Base-by-base conservation (phyloP, 106 monocot genomes). In the Acorus gramineus region DNA sequence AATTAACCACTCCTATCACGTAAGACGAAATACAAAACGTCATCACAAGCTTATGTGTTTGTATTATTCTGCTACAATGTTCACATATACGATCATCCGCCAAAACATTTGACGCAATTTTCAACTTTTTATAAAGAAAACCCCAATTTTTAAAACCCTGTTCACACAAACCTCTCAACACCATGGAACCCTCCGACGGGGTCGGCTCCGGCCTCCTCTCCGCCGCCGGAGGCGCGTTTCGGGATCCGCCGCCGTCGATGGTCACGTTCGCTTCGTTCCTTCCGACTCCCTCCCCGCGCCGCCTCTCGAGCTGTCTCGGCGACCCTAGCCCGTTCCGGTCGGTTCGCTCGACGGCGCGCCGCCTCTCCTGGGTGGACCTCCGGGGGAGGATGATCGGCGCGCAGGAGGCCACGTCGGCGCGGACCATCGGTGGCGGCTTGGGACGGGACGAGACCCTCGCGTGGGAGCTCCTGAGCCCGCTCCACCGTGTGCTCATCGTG, bases 381-480 rank as follows among this genome's bases (percentile, higher is more conserved):
- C 80, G 90, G 61, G 90, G 90, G 7, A 75, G 78, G 46, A 78
- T 91, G 44, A 63, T 88, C 56, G 91, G 81, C 6, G 85, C 70
- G 5, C 72, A 78, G 57, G 91, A 80, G 71, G 85, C 82, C 14
- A 79, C 91, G 2, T 87, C 85, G 0, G 76, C 87, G 2, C 42
- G 52, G 10, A 6, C 72, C 11, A 57, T 87, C 0, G 74, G 77
- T 0, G 72, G 73, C 44, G 79, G 75, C 3, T 60, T 96, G 57
- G 51, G 65, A 47, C 9, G 8, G 2, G 73, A 77, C 52, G 96
- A 85, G 59, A 63, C 75, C 43, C 65, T 73, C 44, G 87, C 83
- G 0, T 96, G 91, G 90, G 82, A 96, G 78, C 72, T 91, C 48
- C 91, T 96, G 52, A 81, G 64, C 14, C 91, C 91, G 7, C 56